A percentile compares a stretch with the other conserved stretches of the same genome.
Conservation (phyloP, 2,329 filamentous ascomycete species). For the Cercospora nicotianae region DNA sequence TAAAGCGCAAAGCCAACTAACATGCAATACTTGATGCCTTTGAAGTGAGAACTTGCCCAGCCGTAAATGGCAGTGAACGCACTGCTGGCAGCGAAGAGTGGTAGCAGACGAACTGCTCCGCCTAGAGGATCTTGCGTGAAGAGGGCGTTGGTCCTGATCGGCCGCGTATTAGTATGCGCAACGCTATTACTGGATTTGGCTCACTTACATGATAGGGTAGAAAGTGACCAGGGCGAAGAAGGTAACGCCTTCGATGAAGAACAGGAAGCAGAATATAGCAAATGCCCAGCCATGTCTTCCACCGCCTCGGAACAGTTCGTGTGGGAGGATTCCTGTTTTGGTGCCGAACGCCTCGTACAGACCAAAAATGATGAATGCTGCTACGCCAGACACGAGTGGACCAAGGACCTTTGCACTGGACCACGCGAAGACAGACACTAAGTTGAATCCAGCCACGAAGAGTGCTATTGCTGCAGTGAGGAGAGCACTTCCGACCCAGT, state of each 20-base stretch:
- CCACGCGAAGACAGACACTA: background rate
- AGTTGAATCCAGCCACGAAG: background rate
- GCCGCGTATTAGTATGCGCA: background rate
- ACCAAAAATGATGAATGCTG: background rate
- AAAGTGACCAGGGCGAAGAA: background rate
- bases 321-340: background rate
- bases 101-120: background rate
- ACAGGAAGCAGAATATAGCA: background rate
- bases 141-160: background rate
- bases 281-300: background rate
- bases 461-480: background rate
- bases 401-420: background rate
- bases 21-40: background rate
- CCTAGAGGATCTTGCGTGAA: background rate
- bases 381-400: background rate
- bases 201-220: background rate
- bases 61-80: background rate
- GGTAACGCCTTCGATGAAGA: background rate
- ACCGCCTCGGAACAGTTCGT: background rate
- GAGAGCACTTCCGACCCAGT: background rate
- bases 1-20: background rate
- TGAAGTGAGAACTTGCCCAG: background rate
- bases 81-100: background rate
- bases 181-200: background rate
- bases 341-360: background rate